Conservation (phyloP, 1,284 basidiomycete species). For the Ganoderma lingzhi region DNA sequence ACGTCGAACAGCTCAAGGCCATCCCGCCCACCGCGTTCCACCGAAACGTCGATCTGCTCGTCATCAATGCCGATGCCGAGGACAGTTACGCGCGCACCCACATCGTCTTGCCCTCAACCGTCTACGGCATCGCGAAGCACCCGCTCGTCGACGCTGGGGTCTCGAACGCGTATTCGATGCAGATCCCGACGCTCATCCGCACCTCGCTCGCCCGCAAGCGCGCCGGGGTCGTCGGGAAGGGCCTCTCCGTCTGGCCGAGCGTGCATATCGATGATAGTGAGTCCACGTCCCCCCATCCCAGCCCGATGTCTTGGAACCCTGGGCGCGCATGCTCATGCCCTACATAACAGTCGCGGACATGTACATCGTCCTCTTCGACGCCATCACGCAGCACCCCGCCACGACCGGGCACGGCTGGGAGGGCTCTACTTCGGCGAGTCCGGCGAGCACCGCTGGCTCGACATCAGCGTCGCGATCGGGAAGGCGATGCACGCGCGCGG, state of each 20-base stretch:
- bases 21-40: constrained; percentile 43
- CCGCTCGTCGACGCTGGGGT: constrained; percentile 46
- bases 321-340: not conserved
- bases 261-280: constrained; percentile 45
- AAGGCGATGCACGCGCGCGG: constrained; percentile 40
- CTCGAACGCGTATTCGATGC: constrained; percentile 46
- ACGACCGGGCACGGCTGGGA: constrained; percentile 43
- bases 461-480: constrained; percentile 45
- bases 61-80: constrained; percentile 42
- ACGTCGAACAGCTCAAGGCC: constrained; percentile 43
- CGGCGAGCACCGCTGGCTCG: constrained; percentile 47
- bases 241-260: constrained; percentile 41
- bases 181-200: constrained; percentile 46
- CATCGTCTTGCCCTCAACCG: constrained; percentile 48
- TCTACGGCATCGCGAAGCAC: constrained; percentile 47
- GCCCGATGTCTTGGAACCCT: not conserved
- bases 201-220: constrained; percentile 43
- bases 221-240: constrained; percentile 44
- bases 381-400: constrained; percentile 17
- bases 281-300: not conserved
- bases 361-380: constrained; percentile 28
- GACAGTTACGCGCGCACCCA: constrained; percentile 49
- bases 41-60: constrained; percentile 41
- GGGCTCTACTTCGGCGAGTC: constrained; percentile 56
- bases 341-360: constrained; percentile 26